A percentile compares a stretch with the other conserved stretches of the same genome.
These are phyloP conservation scores for Acephala macrosclerotiorum DNA, from an alignment of 2,329 filamentous ascomycete genomes.

Conservation along the genomic window DNA sequence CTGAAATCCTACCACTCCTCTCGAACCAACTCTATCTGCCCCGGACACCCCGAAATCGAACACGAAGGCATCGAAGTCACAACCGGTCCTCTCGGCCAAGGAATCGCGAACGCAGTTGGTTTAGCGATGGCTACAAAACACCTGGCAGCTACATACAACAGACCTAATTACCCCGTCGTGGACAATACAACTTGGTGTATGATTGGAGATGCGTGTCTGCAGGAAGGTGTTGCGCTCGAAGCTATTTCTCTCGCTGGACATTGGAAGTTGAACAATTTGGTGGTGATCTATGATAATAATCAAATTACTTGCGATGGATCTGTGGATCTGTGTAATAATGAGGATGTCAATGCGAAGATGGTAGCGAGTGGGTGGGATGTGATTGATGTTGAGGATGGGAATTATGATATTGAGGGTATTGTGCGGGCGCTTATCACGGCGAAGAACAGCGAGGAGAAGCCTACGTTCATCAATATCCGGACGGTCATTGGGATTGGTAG, in stretches of 20 bases:
- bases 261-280: constrained; percentile 55
- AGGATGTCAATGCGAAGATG: constrained; percentile 59
- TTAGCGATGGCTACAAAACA: constrained; percentile 58
- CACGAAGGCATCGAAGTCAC: constrained; percentile 58
- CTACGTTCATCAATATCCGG: constrained; percentile 58
- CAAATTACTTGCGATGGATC: constrained; percentile 58
- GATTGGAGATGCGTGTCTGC: constrained; percentile 57
- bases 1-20: constrained; percentile 54
- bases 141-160: constrained; percentile 55
- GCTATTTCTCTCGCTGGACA: constrained; percentile 58
- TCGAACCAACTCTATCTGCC: constrained; percentile 49
- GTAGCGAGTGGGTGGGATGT: constrained; percentile 56
- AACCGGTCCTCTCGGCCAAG: constrained; percentile 58
- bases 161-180: constrained; percentile 51
- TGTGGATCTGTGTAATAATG: constrained; percentile 53
- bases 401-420: constrained; percentile 51
- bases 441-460: constrained; percentile 50
- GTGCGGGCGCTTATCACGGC: constrained; percentile 51
- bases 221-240: constrained; percentile 58
- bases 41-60: constrained; percentile 58
- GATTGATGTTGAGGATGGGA: constrained; percentile 54
- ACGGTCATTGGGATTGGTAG: constrained; percentile 57
- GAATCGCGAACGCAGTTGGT: constrained; percentile 58
- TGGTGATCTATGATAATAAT: constrained; percentile 60
- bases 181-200: constrained; percentile 57